phyloP scores from a whole-genome alignment of 176 grass and related monocot species.

The Melocanna baccifera region DNA sequence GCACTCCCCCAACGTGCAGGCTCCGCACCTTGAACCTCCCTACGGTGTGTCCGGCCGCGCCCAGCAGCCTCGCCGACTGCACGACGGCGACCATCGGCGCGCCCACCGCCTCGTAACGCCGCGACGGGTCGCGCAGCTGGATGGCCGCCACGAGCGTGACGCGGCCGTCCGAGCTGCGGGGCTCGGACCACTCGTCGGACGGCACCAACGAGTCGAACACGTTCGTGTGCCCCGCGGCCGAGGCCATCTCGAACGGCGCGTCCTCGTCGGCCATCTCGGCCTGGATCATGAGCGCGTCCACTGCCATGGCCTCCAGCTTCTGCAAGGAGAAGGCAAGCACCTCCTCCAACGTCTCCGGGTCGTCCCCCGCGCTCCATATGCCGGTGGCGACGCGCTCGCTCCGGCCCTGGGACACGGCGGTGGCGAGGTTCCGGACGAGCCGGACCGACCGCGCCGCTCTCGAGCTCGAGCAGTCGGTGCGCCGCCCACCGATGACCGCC shows the following conservation, averaged over 20 bases:
- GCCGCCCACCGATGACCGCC: slow-evolving; percentile 70
- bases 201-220: slow-evolving; percentile 57
- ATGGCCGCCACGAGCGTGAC: slow-evolving; percentile 51
- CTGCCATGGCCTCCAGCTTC: slow-evolving; percentile 85
- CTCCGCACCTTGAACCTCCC: slow-evolving; percentile 70
- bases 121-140: slow-evolving; percentile 71
- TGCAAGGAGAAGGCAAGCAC: slow-evolving; percentile 72
- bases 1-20: slow-evolving; percentile 76
- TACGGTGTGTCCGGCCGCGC: slow-evolving; percentile 6
- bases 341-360: slow-evolving; percentile 67
- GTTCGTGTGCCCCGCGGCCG: slow-evolving; percentile 8
- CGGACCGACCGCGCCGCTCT: slow-evolving; percentile 57
- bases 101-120: slow-evolving; percentile 75
- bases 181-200: slow-evolving; percentile 42
- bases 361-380: slow-evolving; percentile 57
- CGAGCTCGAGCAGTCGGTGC: slow-evolving; percentile 64
- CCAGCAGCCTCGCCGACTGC: slow-evolving; percentile 48
- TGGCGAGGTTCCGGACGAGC: slow-evolving; percentile 51
- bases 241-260: slow-evolving; percentile 56
- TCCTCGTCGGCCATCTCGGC: slow-evolving; percentile 67
- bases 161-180: slow-evolving; percentile 22
- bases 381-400: slow-evolving; percentile 65
- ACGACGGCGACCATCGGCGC: slow-evolving; percentile 71
- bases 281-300: slow-evolving; percentile 78
- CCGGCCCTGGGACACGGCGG: slow-evolving; percentile 56